Evolutionary conservation across 768 basidiomycete species (phyloP).

Genomic region (Tricholoma furcatifolium): DNA sequence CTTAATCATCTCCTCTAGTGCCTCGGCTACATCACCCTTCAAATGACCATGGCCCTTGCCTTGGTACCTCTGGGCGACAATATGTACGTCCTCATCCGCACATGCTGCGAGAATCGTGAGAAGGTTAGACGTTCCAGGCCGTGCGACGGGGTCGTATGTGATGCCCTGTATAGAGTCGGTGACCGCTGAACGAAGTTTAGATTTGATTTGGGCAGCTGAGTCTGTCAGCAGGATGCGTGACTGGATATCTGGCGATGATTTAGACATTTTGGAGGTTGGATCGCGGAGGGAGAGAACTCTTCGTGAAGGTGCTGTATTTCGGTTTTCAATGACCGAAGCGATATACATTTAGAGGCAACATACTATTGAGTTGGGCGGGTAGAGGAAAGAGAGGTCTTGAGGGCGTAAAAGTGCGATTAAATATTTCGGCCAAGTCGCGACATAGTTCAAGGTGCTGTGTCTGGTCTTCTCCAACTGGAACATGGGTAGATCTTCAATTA

Average conservation of each 20-base stretch:
- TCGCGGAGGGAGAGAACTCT: slow-evolving; percentile 86
- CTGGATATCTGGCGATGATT: slow-evolving; percentile 74
- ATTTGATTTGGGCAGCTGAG: slow-evolving; percentile 49
- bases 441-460: slow-evolving; percentile 90
- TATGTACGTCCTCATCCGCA: slow-evolving; percentile 40
- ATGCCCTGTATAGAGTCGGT: slow-evolving; percentile 80
- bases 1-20: slow-evolving; percentile 64
- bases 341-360: slow-evolving; percentile 21
- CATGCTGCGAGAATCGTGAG: slow-evolving; percentile 80
- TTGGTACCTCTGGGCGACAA: slow-evolving; percentile 50
- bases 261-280: slow-evolving; percentile 91
- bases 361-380: slow-evolving; percentile 75
- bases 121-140: slow-evolving; percentile 84
- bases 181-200: slow-evolving; percentile 78
- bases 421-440: slow-evolving; percentile 78
- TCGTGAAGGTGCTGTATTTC: slow-evolving; percentile 63
- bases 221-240: slow-evolving; percentile 92
- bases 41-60: slow-evolving; percentile 61
- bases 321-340: background rate
- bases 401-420: slow-evolving; percentile 67
- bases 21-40: slow-evolving; percentile 75
- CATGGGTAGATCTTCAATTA: slow-evolving; percentile 72
- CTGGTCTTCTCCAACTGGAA: slow-evolving; percentile 97
- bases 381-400: slow-evolving; percentile 61
- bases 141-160: slow-evolving; percentile 74